Evolutionary conservation across 164 flowering plant genomes (phyloP).

Genomic region (Annona squamosa): DNA sequence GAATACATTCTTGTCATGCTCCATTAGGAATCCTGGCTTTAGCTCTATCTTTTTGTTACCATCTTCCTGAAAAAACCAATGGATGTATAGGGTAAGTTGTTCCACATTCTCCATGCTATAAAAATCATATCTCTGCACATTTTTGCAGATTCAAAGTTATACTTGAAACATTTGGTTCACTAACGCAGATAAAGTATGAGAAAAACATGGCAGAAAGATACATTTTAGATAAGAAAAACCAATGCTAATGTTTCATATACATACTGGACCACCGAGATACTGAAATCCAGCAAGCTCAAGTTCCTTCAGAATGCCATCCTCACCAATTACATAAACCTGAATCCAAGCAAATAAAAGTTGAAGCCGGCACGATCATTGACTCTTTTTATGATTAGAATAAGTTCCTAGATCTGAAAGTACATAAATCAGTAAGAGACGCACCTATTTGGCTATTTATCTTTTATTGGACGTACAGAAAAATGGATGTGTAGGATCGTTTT

Average conservation of each 20-base stretch:
- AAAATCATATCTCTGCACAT: background rate
- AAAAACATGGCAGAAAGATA: too few species aligned
- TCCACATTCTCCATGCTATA: background rate
- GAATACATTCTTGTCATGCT: constrained; percentile 78
- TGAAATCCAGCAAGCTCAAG: constrained; percentile 93
- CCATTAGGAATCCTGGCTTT: constrained; percentile 92
- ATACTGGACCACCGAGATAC: constrained; percentile 95
- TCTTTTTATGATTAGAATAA: background rate
- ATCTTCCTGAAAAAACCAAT: constrained; percentile 53
- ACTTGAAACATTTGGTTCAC: background rate
- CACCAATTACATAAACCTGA: constrained; percentile 95
- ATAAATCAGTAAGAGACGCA: too few species aligned
- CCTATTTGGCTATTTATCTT: too few species aligned
- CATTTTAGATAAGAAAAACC: background rate
- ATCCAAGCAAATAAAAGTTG: constrained; percentile 7
- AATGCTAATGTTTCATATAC: constrained; percentile 14
- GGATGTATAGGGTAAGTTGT: background rate
- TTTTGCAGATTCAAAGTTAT: background rate
- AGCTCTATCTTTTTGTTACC: constrained; percentile 91
- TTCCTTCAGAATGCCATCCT: constrained; percentile 96
- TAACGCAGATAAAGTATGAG: too few species aligned
- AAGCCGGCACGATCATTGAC: background rate
- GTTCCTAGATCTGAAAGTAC: too few species aligned
- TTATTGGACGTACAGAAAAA: too few species aligned
- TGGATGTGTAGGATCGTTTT: too few species aligned